These are phyloP conservation scores for Macrophomina phaseolina DNA, from an alignment of 2,329 filamentous ascomycete species.

Conservation along the genomic window DNA sequence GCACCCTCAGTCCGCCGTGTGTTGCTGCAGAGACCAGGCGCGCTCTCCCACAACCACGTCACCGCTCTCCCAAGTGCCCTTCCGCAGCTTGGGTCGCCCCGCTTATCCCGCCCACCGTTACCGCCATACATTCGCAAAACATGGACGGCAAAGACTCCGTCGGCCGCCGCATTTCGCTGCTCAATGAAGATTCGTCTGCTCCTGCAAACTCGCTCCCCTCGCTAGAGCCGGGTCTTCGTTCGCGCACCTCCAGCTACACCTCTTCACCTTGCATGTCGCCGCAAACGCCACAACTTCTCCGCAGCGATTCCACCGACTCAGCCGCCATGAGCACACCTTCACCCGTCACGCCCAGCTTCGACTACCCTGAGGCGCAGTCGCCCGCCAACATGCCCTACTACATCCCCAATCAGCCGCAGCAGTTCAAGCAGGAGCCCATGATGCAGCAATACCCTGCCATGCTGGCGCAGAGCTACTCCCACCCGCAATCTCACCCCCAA, in stretches of 20 bases:
- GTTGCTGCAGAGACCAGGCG: constrained; percentile 24
- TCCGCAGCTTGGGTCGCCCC: constrained; percentile 20
- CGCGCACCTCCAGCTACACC: constrained; percentile 50
- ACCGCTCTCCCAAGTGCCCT: constrained; percentile 2
- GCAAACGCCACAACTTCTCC: constrained; percentile 52
- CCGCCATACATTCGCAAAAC: constrained; percentile 26
- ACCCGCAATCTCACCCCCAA: constrained; percentile 24
- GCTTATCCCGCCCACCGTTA: constrained; percentile 16
- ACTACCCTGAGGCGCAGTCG: constrained; percentile 29
- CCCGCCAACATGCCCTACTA: constrained; percentile 23
- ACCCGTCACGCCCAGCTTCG: constrained; percentile 53
- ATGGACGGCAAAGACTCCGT: constrained; percentile 60
- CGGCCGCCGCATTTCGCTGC: constrained; percentile 57
- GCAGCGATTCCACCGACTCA: constrained; percentile 55
- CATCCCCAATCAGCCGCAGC: not conserved
- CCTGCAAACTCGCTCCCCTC: constrained; percentile 43
- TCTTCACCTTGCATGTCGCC: constrained; percentile 55
- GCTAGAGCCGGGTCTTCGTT: constrained; percentile 42
- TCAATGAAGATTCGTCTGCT: constrained; percentile 51
- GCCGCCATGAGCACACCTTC: constrained; percentile 50
- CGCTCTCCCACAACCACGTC: constrained; percentile 14
- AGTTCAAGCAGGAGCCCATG: not conserved
- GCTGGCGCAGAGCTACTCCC: constrained; percentile 26
- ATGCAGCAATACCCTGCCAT: not conserved
- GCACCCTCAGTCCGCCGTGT: not conserved